These are phyloP conservation scores for Margaritispora aquatica DNA, from an alignment of 495 filamentous ascomycete genomes.

Conservation along the genomic window DNA sequence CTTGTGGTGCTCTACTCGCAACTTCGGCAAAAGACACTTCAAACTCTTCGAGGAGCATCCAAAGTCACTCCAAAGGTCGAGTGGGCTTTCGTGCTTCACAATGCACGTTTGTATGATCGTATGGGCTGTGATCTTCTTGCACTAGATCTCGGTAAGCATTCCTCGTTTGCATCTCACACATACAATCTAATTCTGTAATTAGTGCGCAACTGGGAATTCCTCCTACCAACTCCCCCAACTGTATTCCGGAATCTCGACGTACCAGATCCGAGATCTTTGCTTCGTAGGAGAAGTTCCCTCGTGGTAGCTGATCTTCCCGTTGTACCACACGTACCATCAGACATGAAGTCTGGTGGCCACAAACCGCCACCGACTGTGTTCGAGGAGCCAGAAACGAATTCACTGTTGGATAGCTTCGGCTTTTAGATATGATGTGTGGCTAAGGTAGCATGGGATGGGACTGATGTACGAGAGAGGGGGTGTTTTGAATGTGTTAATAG, in stretches of 20 bases:
- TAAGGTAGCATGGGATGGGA: background rate
- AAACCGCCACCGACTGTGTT: constrained; percentile 75
- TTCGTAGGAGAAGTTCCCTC: constrained; percentile 66
- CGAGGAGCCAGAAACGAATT: constrained; percentile 84
- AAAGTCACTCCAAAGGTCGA: constrained; percentile 75
- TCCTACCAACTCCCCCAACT: constrained; percentile 42
- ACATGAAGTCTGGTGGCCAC: constrained; percentile 35
- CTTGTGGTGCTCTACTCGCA: constrained; percentile 82
- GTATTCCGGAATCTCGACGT: constrained; percentile 26
- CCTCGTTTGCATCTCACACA: background rate
- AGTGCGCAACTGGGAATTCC: constrained; percentile 84
- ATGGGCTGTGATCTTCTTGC: constrained; percentile 97
- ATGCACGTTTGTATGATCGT: constrained; percentile 78
- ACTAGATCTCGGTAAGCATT: constrained; percentile 57
- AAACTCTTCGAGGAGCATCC: constrained; percentile 77
- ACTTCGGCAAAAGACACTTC: constrained; percentile 76
- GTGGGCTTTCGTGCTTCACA: constrained; percentile 87
- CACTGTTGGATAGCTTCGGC: constrained; percentile 73
- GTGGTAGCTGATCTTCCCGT: constrained; percentile 75
- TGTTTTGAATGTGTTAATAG: background rate
- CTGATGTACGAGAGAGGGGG: background rate
- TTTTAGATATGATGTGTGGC: constrained; percentile 31
- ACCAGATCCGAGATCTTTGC: constrained; percentile 58
- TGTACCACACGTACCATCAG: constrained; percentile 25
- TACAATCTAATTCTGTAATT: background rate